These are phyloP conservation scores for Perkinsus marinus DNA, from an alignment of 169 alveolate species.

Conservation along the genomic window DNA sequence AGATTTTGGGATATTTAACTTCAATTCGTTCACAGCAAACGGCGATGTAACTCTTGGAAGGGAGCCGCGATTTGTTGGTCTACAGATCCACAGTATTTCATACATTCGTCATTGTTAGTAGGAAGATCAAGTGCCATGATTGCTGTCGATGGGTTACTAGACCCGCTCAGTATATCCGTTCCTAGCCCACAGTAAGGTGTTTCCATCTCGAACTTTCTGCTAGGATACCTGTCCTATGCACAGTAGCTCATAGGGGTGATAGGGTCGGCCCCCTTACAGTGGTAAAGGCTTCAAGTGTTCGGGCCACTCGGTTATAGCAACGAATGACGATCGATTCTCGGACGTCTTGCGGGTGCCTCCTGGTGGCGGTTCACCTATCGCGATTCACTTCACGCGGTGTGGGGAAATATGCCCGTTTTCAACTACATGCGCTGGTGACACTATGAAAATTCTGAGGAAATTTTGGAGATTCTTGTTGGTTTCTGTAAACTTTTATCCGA, in stretches of 20 bases:
- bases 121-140: background rate
- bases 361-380: background rate
- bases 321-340: background rate
- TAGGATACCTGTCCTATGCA: background rate
- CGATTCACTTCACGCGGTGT: too few relatives aligned
- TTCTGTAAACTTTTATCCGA: too few relatives aligned
- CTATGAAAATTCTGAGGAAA: too few relatives aligned
- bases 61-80: too few relatives aligned
- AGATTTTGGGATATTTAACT: too few relatives aligned
- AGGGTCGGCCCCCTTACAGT: background rate
- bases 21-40: too few relatives aligned
- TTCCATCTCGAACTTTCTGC: background rate
- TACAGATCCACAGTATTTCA: too few relatives aligned
- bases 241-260: background rate
- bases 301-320: background rate
- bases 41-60: too few relatives aligned
- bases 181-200: background rate
- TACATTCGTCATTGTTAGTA: background rate
- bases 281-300: background rate
- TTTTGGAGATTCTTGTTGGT: too few relatives aligned
- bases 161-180: background rate
- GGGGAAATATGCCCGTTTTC: too few relatives aligned
- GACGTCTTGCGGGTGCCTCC: background rate
- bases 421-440: too few relatives aligned
- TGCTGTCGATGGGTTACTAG: background rate